Base-by-base conservation (phyloP, 2,329 filamentous ascomycete genomes). In the Sporothrix protearum region DNA sequence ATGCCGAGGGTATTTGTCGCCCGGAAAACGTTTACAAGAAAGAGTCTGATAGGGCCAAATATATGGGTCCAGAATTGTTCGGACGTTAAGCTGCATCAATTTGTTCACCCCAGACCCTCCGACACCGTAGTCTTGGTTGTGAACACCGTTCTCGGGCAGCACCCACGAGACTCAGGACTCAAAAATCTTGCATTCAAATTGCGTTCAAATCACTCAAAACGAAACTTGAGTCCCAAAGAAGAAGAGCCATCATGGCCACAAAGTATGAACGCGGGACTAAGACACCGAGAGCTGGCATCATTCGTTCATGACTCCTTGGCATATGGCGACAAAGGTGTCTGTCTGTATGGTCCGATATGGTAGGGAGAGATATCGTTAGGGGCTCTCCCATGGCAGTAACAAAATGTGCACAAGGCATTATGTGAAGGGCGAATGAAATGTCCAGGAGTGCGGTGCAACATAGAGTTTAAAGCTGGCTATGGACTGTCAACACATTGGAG, bases 11-110 rank as follows among this genome's bases (percentile, higher is more conserved):
- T 33, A 36, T 22, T 39, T 19, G 33, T 25, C 30, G 25, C 7
- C 57, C 57, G 57, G 57, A 61, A 61, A 61, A 42, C 57, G 57
- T 61, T 61, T 61, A 42, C 57, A 61, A 42, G 8, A 61, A 10
- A 19, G 30, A 22, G 16, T 19, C 16, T 22, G 1, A 39, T 30
- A 12, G 57, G 57, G 57, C 19, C 33, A n/a, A 61, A 42, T 22
- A 42, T n/a, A 39, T 39, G 33, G 57, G 10, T 14, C 28, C 25
- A 19, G 33, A 12, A 9, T 39, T 19, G 33, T 39, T 39, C 39
- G 33, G 16, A 61, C 3, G 8, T 19, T 6, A 33, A 19, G 19
- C 16, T 33, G 53, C 7, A 2, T 53, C n/a, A 12, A 53, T 12
- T 22, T 6, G 10, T 22, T 53, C 6, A 25, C 49, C 22, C 4